Evolutionary conservation across 2,329 filamentous ascomycete species (phyloP), one percentile per base, ranked within the genome.

Genomic region (Exophiala xenobiotica): DNA sequence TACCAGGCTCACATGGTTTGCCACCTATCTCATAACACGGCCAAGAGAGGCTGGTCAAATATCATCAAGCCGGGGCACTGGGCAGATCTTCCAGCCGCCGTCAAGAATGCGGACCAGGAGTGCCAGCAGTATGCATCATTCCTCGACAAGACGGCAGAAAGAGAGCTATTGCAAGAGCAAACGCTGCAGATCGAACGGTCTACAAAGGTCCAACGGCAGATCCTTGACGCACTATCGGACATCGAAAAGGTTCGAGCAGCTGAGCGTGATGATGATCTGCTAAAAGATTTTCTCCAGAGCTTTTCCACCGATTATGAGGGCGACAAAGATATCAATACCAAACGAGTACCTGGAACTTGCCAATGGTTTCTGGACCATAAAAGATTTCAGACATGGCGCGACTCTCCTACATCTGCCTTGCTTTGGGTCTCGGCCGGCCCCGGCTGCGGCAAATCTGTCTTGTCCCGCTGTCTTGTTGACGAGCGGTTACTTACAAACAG

Each of bases 391-490:
- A 23, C 51, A 7, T 71, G 66, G 68, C 52, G 9, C 26, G 16
- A 61, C 3, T 65, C 47, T 26, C 2, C 6, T 1, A 6, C 23
- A 3, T 54, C 64, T 29, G 57, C 63, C 48, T 60, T 72, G 16
- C 65, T 74, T 18, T 72, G 65, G 70, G 60, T 72, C 5, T 70
- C 68, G 11, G 70, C 70, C 1, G 68, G 71, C 47, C 69, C 68
- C 14, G 70, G 70, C 22, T 72, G 68, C 51, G 69, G 70, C 4
- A 73, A 73, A 53, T 73, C 69, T 19, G 70, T 73, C 0, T 61
- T 73, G 0, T 53, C 68, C 0, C 64, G 60, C 57, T 66, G 63
- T 2, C 59, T 73, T 0, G 59, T 72, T 7, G 65, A 72, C 40
- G 22, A 64, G 1, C 57, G 64, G 23, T 51, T 70, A 6, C 38